Conservation (phyloP, 164 flowering plant species). For the Tetracentron sinense region DNA sequence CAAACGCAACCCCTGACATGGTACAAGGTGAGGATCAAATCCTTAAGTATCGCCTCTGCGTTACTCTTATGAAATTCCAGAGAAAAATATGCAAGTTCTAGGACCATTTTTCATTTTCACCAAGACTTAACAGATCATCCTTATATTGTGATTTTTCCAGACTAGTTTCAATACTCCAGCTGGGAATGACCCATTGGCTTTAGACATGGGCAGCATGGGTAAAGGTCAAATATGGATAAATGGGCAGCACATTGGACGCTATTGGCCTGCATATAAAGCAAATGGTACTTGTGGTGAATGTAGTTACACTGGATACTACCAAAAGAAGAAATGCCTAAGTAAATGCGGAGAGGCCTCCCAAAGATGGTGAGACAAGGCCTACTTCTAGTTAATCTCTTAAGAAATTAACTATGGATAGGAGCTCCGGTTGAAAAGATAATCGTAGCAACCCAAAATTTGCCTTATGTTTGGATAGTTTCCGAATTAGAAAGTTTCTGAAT, state of each 20-base stretch:
- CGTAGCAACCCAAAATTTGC: no score
- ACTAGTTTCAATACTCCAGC: slow-evolving; percentile 68
- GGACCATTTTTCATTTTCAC: not conserved
- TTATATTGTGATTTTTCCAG: slow-evolving; percentile 29
- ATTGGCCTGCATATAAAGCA: slow-evolving; percentile 93
- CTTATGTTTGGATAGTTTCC: no score
- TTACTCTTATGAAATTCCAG: not conserved
- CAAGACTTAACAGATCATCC: not conserved
- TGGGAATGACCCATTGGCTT: slow-evolving; percentile 72
- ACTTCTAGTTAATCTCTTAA: no score
- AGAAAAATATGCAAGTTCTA: not conserved
- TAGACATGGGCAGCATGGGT: slow-evolving; percentile 89
- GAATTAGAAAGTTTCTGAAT: no score
- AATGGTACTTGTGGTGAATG: slow-evolving; percentile 58
- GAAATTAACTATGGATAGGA: no score
- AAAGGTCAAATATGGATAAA: slow-evolving; percentile 95
- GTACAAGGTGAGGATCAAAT: slow-evolving; percentile 67
- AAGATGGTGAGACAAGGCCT: slow-evolving; percentile 64
- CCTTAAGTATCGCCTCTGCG: no score
- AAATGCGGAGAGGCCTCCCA: slow-evolving; percentile 90
- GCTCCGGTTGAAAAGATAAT: no score
- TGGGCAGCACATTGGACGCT: slow-evolving; percentile 81
- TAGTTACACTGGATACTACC: slow-evolving; percentile 58
- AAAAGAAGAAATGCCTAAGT: slow-evolving; percentile 68
- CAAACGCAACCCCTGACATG: slow-evolving; percentile 72